phyloP scores from a whole-genome alignment of 495 filamentous ascomycete genomes.

The Annulohypoxylon nitens region DNA sequence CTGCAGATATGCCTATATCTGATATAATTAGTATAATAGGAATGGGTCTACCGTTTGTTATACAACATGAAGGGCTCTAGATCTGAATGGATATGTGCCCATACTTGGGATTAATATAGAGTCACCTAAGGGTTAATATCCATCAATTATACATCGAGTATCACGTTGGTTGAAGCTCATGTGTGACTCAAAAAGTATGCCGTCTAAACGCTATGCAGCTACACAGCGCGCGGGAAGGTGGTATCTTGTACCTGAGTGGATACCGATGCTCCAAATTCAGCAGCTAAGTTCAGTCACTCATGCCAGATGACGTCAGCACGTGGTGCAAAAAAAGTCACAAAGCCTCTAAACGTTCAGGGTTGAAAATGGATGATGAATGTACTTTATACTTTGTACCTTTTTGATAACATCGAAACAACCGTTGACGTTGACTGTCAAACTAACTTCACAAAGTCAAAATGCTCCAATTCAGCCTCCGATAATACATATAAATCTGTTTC shows the following conservation, averaged over 20 bases:
- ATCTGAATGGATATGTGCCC: background rate
- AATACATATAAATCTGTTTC: constrained; percentile 3
- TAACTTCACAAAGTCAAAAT: constrained; percentile 1
- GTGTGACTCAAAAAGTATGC: background rate
- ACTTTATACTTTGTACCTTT: constrained; percentile 10
- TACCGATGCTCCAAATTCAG: background rate
- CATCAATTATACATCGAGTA: background rate
- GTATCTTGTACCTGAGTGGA: constrained; percentile 6
- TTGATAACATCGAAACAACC: background rate
- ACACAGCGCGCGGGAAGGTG: background rate
- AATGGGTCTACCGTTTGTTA: background rate
- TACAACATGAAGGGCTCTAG: background rate
- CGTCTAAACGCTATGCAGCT: background rate
- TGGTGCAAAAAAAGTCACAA: constrained; percentile 3
- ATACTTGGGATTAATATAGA: background rate
- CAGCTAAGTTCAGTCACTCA: constrained; percentile 8
- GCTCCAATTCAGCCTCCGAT: background rate
- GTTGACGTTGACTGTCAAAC: background rate
- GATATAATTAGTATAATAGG: background rate
- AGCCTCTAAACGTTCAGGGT: background rate
- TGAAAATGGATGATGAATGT: background rate
- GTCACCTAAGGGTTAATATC: background rate
- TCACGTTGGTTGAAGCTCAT: background rate
- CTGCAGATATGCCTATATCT: background rate
- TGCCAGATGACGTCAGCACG: constrained; percentile 32